Conservation (phyloP, 148 eudicot species). For the Pharnaceum exiguum region DNA sequence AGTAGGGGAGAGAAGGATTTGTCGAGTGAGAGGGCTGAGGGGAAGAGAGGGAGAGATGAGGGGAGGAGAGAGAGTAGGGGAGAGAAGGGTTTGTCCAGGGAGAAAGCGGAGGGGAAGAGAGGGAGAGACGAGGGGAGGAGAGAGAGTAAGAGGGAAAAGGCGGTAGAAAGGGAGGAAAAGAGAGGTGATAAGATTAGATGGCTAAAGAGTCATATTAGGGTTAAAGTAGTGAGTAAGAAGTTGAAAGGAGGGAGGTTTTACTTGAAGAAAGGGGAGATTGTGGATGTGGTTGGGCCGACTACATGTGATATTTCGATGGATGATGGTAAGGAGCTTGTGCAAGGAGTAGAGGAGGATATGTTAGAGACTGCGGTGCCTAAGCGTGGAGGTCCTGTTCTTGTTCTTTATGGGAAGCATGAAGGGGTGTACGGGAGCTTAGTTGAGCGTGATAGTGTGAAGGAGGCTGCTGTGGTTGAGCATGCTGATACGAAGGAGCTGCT, state of each 20-base stretch:
- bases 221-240: slow-evolving; percentile 61
- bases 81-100: slow-evolving; percentile 12
- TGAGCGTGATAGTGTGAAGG: slow-evolving; percentile 62
- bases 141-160: slow-evolving; percentile 1
- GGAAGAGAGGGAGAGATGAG: slow-evolving; percentile 36
- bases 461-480: slow-evolving; percentile 66
- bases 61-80: slow-evolving; percentile 20
- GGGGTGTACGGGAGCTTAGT: slow-evolving; percentile 78
- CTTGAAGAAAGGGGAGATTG: slow-evolving; percentile 72
- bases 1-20: slow-evolving; percentile 4
- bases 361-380: slow-evolving; percentile 82
- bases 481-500: slow-evolving; percentile 67
- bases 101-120: slow-evolving; percentile 2
- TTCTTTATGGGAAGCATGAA: slow-evolving; percentile 71
- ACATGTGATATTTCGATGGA: slow-evolving; percentile 80
- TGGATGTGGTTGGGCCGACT: slow-evolving; percentile 83
- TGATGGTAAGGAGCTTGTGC: slow-evolving; percentile 69
- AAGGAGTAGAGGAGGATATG: slow-evolving; percentile 71
- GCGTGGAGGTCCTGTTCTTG: slow-evolving; percentile 74
- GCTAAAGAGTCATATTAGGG: slow-evolving; percentile 82
- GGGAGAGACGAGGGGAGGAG: slow-evolving; percentile 20
- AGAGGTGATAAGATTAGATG: slow-evolving; percentile 34
- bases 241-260: slow-evolving; percentile 71
- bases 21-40: slow-evolving; percentile 24
- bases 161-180: slow-evolving; percentile 17